phyloP scores from a whole-genome alignment of 192 early-diverging fungal species.

The Podochytrium sp. region DNA sequence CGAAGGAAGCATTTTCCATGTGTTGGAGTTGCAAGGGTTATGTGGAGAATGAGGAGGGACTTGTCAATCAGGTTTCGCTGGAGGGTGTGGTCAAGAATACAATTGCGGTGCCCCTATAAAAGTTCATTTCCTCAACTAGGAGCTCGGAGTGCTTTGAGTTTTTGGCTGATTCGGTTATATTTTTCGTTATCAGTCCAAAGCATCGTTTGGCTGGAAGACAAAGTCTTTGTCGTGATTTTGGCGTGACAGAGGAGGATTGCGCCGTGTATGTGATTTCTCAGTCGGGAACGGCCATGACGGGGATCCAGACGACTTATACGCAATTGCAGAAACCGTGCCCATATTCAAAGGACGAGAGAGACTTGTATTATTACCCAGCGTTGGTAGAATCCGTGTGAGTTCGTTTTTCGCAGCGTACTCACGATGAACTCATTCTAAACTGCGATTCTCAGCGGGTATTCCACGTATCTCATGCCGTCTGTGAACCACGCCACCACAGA shows the following conservation, averaged over 20 bases:
- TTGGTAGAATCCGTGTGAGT: too few relatives aligned
- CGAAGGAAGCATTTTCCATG: slow-evolving; percentile 36
- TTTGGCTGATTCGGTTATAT: too few relatives aligned
- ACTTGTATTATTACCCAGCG: too few relatives aligned
- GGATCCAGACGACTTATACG: slow-evolving; percentile 26
- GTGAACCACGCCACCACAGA: background rate
- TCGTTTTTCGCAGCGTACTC: too few relatives aligned
- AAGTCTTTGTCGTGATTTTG: slow-evolving; percentile 73
- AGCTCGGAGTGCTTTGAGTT: background rate
- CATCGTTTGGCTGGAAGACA: slow-evolving; percentile 78
- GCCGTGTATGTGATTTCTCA: slow-evolving; percentile 31
- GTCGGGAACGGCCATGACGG: slow-evolving; percentile 38
- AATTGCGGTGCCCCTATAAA: slow-evolving; percentile 54
- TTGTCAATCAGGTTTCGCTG: slow-evolving; percentile 64
- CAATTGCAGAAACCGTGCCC: slow-evolving; percentile 36
- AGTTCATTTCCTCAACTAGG: too few relatives aligned
- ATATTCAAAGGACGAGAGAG: slow-evolving; percentile 27
- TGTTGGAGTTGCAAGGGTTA: slow-evolving; percentile 92
- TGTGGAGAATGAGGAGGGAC: slow-evolving; percentile 65
- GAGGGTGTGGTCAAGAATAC: slow-evolving; percentile 66
- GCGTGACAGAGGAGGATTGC: slow-evolving; percentile 9
- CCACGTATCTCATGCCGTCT: background rate
- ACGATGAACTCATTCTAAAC: too few relatives aligned
- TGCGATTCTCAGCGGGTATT: too few relatives aligned
- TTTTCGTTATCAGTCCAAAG: slow-evolving; percentile 60